Conservation (phyloP, 148 eudicot genomes). For the Dysphania ambrosioides region DNA sequence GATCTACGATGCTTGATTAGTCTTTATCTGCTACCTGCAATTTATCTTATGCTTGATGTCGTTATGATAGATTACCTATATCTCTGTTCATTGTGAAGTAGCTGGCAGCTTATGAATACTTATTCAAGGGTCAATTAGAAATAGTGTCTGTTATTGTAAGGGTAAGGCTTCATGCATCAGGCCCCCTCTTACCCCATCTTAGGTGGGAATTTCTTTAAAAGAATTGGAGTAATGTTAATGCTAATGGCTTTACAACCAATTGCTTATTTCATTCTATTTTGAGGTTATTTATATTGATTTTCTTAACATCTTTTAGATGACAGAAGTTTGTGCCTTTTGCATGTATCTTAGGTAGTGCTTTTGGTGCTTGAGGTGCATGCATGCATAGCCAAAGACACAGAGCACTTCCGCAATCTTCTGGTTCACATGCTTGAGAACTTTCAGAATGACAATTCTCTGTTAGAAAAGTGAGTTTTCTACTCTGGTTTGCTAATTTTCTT, state of each 20-base stretch:
- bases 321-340: constrained; percentile 13
- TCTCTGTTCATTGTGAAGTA: not conserved
- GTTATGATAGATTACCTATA: not conserved
- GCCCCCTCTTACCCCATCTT: not conserved
- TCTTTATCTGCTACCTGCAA: not conserved
- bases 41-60: not conserved
- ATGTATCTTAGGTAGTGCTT: constrained; percentile 69
- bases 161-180: not conserved
- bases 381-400: constrained; percentile 77
- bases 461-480: constrained; percentile 68
- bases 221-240: not conserved
- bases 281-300: not conserved
- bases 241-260: not conserved
- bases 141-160: not conserved
- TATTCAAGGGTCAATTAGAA: not conserved
- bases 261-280: not conserved
- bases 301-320: not conserved
- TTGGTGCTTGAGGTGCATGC: constrained; percentile 98
- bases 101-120: not conserved
- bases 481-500: not conserved
- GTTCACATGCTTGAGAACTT: constrained; percentile 71
- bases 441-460: constrained; percentile 60
- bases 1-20: not conserved
- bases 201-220: not conserved
- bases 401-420: constrained; percentile 75